Evolutionary conservation across 1,139 yeast genomes (phyloP).

Genomic region (Yamadazyma dendronema): DNA sequence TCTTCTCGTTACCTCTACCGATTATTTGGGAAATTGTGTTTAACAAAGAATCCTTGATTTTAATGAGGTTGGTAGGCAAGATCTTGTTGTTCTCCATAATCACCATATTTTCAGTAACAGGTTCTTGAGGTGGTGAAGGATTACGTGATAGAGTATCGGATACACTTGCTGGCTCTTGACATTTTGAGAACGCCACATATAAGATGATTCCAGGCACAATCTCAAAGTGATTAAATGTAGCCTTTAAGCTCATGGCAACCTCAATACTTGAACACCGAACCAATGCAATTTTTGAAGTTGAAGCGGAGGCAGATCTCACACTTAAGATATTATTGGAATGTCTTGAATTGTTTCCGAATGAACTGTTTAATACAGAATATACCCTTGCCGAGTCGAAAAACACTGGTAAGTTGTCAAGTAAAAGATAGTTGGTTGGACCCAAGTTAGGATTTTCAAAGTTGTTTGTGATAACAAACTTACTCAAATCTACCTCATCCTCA

Average conservation of each 20-base stretch:
- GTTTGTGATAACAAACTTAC: slow-evolving; percentile 45
- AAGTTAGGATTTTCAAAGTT: slow-evolving; percentile 65
- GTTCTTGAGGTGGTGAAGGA: slow-evolving; percentile 4
- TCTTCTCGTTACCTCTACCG: slow-evolving; percentile 11
- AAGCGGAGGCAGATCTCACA: slow-evolving; percentile 51
- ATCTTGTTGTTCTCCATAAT: slow-evolving; percentile 12
- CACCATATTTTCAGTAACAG: slow-evolving; percentile 3
- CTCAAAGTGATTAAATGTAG: slow-evolving; percentile 77
- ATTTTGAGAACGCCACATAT: slow-evolving; percentile 66
- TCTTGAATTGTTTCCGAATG: slow-evolving; percentile 24
- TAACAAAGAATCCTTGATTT: slow-evolving; percentile 26
- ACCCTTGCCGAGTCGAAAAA: slow-evolving; percentile 37
- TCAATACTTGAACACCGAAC: slow-evolving; percentile 73
- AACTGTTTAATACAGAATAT: slow-evolving; percentile 31
- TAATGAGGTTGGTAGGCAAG: slow-evolving; percentile 25
- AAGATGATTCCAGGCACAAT: slow-evolving; percentile 70
- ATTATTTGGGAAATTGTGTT: slow-evolving; percentile 21
- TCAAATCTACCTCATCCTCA: slow-evolving; percentile 56
- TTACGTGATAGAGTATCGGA: neutral
- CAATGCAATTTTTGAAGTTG: slow-evolving; percentile 53
- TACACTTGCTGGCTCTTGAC: slow-evolving; percentile 28
- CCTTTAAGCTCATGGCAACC: slow-evolving; percentile 74
- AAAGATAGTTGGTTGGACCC: slow-evolving; percentile 74
- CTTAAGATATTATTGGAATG: slow-evolving; percentile 26
- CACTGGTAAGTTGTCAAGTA: slow-evolving; percentile 74